phyloP scores from a whole-genome alignment of 106 monocot genomes.

The Dioscorea zingiberensis region DNA sequence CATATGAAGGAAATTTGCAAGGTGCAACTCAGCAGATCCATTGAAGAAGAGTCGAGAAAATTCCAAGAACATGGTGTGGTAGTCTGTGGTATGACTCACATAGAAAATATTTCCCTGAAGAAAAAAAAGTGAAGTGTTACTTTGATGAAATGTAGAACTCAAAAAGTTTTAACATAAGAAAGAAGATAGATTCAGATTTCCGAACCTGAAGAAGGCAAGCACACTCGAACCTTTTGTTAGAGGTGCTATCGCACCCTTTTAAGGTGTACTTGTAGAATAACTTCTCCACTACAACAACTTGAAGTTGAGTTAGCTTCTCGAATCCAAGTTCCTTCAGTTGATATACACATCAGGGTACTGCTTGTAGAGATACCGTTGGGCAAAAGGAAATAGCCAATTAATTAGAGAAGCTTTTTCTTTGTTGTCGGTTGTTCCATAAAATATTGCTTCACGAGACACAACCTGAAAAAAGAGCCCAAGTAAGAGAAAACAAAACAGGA shows the following conservation, averaged over 20 bases:
- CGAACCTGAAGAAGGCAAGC: constrained; percentile 69
- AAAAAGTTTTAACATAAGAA: not conserved
- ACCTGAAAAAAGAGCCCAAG: constrained; percentile 31
- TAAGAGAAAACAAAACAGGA: not conserved
- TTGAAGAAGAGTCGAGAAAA: constrained; percentile 76
- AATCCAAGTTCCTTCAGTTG: constrained; percentile 30
- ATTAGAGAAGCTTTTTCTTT: constrained; percentile 46
- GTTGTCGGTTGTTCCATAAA: constrained; percentile 59
- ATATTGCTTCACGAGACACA: constrained; percentile 78
- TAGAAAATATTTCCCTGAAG: constrained; percentile 73
- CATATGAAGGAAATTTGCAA: constrained; percentile 98
- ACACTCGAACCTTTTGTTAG: constrained; percentile 47
- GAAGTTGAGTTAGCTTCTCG: constrained; percentile 35
- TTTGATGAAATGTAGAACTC: not conserved
- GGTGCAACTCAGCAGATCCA: constrained; percentile 65
- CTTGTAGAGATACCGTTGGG: constrained; percentile 65
- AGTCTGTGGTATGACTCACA: constrained; percentile 35
- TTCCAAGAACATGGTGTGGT: constrained; percentile 78
- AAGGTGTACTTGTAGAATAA: constrained; percentile 56
- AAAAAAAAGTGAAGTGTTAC: not conserved
- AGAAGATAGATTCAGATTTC: not conserved
- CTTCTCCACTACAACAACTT: constrained; percentile 58
- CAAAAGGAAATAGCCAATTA: constrained; percentile 80
- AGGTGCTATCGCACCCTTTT: constrained; percentile 30
- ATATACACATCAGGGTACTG: constrained; percentile 37